phyloP scores from a whole-genome alignment of 2,329 filamentous ascomycete species.

The Orbilia blumenaviensis region DNA sequence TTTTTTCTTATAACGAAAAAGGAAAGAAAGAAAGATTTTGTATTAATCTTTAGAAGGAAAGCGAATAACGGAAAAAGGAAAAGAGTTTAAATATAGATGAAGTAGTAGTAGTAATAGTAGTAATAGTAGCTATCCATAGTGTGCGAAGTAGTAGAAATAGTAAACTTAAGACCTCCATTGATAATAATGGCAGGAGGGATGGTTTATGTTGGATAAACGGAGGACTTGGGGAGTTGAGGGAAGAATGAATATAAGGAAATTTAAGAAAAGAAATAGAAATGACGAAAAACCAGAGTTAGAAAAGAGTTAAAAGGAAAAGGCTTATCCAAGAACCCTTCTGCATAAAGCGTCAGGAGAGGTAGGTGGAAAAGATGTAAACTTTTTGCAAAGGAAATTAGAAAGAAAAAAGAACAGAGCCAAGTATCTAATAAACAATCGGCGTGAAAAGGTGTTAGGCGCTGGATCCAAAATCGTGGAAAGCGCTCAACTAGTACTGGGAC shows the following conservation, averaged over 20 bases:
- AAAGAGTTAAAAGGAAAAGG: conserved; percentile 1
- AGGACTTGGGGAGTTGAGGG: neutral
- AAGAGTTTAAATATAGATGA: conserved; percentile 50
- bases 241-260: conserved; percentile 1
- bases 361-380: conserved; percentile 25
- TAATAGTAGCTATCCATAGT: conserved; percentile 1
- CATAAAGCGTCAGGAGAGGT: conserved; percentile 47
- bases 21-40: conserved; percentile 56
- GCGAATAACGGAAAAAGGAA: conserved; percentile 37
- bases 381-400: conserved; percentile 33
- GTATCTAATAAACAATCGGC: conserved; percentile 38
- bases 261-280: neutral
- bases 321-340: conserved; percentile 36
- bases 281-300: neutral
- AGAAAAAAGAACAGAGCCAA: conserved; percentile 5
- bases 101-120: conserved; percentile 2
- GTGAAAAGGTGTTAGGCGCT: conserved; percentile 12
- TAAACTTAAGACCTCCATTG: conserved; percentile 16
- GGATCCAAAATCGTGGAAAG: conserved; percentile 23
- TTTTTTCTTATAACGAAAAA: conserved; percentile 48
- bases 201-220: conserved; percentile 48
- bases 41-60: conserved; percentile 35
- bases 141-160: conserved; percentile 2
- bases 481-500: conserved; percentile 15
- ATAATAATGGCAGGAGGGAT: conserved; percentile 56